Conservation (phyloP, 148 eudicot genomes). For the Amaranthus cruentus region DNA sequence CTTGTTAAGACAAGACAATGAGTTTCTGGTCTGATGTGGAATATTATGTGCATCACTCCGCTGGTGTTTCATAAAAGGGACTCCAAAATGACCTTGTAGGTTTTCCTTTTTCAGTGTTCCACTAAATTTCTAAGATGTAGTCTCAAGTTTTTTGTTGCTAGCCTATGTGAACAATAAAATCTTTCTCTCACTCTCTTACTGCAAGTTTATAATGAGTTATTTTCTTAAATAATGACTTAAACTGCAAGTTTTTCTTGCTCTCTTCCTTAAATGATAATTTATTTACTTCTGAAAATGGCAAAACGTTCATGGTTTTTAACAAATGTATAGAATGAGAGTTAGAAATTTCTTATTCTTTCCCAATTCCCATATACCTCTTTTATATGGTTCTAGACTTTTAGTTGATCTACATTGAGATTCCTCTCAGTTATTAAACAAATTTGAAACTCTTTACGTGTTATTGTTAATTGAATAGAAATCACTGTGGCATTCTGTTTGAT, state of each 20-base stretch:
- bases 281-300: not conserved
- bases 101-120: not conserved
- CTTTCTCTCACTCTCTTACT: not conserved
- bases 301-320: not conserved
- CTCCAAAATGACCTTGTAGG: slow-evolving; percentile 3
- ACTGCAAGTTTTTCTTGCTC: not conserved
- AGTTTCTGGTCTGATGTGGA: not conserved
- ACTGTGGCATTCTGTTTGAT: slow-evolving; percentile 1
- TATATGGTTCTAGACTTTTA: too few species aligned
- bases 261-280: not conserved
- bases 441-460: slow-evolving; percentile 1
- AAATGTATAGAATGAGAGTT: not conserved
- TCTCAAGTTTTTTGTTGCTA: not conserved
- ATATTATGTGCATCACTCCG: not conserved
- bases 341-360: not conserved
- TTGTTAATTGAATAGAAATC: not conserved
- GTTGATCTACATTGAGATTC: not conserved
- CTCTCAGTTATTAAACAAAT: not conserved
- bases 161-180: not conserved
- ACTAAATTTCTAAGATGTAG: not conserved
- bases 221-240: not conserved
- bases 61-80: not conserved
- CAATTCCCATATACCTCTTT: not conserved
- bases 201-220: too few species aligned
- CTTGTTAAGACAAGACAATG: not conserved